Evolutionary conservation across 257 asterid species (phyloP).

Genomic region (Fraxinus excelsior): DNA sequence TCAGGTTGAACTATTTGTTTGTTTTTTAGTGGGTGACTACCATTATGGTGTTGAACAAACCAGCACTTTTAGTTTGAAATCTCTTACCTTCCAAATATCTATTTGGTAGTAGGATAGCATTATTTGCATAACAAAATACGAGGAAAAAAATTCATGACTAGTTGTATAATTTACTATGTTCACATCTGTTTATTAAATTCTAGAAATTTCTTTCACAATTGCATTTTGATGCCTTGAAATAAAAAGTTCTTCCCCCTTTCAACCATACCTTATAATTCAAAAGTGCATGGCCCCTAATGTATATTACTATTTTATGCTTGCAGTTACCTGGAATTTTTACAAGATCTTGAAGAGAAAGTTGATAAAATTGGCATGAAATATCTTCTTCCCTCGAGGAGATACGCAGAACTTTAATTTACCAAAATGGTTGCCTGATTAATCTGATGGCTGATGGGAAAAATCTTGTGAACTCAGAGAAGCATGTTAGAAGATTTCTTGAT

Average conservation of each 20-base stretch:
- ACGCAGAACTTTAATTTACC: constrained; percentile 72
- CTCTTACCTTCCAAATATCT: constrained; percentile 20
- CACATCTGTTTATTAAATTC: constrained; percentile 11
- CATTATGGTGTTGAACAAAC: not conserved
- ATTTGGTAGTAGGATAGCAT: constrained; percentile 16
- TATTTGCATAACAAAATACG: constrained; percentile 17
- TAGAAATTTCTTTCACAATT: constrained; percentile 3
- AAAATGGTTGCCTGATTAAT: constrained; percentile 77
- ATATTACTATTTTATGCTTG: constrained; percentile 31
- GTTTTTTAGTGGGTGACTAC: not conserved
- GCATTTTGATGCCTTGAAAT: constrained; percentile 7
- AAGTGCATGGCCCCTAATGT: constrained; percentile 13
- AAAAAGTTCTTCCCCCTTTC: not conserved
- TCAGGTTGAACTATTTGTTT: constrained; percentile 56
- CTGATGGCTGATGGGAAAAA: constrained; percentile 83
- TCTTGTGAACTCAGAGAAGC: constrained; percentile 63
- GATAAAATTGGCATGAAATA: constrained; percentile 77
- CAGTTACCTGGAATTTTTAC: constrained; percentile 89
- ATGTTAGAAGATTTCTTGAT: constrained; percentile 75
- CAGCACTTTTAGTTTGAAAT: not conserved
- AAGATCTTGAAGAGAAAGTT: constrained; percentile 71
- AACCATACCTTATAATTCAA: not conserved
- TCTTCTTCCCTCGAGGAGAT: constrained; percentile 93
- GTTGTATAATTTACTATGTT: constrained; percentile 15
- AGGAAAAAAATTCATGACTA: not conserved